Evolutionary conservation across 495 filamentous ascomycete species (phyloP), one percentile per base, ranked within the genome.

Genomic region (Zalerion maritima): DNA sequence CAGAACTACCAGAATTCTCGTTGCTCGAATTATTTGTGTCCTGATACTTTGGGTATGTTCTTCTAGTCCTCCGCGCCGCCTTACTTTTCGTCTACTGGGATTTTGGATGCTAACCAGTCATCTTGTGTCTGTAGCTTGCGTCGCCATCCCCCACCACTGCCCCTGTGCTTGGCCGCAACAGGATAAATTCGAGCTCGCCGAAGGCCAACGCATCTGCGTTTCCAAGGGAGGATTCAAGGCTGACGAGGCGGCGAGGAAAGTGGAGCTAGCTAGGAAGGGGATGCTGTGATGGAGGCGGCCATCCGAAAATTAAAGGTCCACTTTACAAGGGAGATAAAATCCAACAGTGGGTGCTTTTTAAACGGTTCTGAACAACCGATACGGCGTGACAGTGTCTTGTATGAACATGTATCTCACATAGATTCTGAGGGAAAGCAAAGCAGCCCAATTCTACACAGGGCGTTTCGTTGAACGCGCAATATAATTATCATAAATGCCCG

Each of bases 81-180:
- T 25, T 17, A 18, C 29, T 31, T 26, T 18, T 14, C 4, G 6
- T 11, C 9, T 4, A 2, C 14, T 5, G 19, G 13, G 10, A n/a
- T 22, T 19, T 12, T 14, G 7, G 7, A 23, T 14, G 17, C 18
- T n/a, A 6, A 17, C 9, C 13, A 12, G 20, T 9, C 25, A 13
- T 4, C 10, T 1, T 24, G 9, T 14, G 16, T n/a, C 12, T 4
- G 29, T 22, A 62, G 76, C 82, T 4, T 94, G 85, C 59, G 85
- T 94, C 2, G 73, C 81, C 47, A 82, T 91, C 63, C 84, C 85
- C 5, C 84, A 92, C 52, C 85, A 94, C 55, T 94, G 85, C 49
- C 85, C 85, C 5, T 94, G 85, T 52, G 62, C 82, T 2, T 85
- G 79, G 58, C 76, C 81, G 5, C 64, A 80, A 25, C 80, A 92